Conservation (phyloP, 805 yeast species). For the Wickerhamomyces tratensis region DNA sequence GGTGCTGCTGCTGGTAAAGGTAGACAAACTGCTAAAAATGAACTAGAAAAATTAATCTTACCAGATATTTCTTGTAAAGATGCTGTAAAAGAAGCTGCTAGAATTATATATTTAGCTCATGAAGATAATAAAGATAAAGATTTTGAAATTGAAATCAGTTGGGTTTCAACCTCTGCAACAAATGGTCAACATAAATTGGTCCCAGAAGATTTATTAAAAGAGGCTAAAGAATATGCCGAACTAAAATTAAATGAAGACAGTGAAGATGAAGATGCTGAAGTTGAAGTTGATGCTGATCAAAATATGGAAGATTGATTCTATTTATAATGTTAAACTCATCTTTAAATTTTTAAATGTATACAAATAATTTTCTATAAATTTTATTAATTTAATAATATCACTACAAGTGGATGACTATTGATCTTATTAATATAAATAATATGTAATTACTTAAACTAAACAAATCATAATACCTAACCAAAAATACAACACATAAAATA, state of each 20-base stretch:
- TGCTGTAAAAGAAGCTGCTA: conserved; percentile 91
- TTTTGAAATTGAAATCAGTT: conserved; percentile 87
- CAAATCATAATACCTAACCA: too few relatives aligned
- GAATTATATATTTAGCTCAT: conserved; percentile 86
- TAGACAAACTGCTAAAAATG: conserved; percentile 95
- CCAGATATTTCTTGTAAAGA: conserved; percentile 62
- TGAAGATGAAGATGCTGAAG: conserved; percentile 40
- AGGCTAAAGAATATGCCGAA: conserved; percentile 78
- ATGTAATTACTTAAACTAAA: too few relatives aligned
- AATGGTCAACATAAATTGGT: conserved; percentile 72
- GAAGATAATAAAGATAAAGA: conserved; percentile 98
- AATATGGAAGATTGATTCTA: conserved; percentile 22
- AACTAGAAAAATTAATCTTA: conserved; percentile 77
- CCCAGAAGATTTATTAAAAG: conserved; percentile 69
- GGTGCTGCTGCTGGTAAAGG: conserved; percentile 99
- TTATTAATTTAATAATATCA: too few relatives aligned
- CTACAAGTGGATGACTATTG: too few relatives aligned
- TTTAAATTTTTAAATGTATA: too few relatives aligned
- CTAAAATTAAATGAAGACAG: conserved; percentile 75
- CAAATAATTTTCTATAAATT: too few relatives aligned
- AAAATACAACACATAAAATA: too few relatives aligned
- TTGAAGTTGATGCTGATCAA: conserved; percentile 34
- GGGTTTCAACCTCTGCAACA: conserved; percentile 75
- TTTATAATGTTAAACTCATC: too few relatives aligned
- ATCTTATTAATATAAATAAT: too few relatives aligned